Percentiles rank a stretch among this genome's conserved stretches.
Conservation (phyloP, 345 rosid species). For the Excoecaria agallocha region DNA sequence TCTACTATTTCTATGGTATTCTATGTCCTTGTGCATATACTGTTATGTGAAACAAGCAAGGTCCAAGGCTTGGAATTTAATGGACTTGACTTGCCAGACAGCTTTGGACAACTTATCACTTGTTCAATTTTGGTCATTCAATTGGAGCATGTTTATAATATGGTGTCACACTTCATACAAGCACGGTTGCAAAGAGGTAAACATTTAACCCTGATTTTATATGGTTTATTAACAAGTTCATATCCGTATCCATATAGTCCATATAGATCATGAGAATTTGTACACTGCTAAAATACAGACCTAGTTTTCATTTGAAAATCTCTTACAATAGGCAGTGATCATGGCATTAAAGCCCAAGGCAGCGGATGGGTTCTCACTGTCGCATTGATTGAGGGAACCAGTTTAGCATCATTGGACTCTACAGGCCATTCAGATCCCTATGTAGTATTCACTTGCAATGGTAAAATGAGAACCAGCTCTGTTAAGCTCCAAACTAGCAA, state of each 20-base stretch:
- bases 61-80: conserved; percentile 64
- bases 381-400: conserved; percentile 70
- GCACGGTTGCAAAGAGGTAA: conserved; percentile 71
- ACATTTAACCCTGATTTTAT: conserved; percentile 1
- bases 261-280: background rate
- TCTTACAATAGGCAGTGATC: conserved; percentile 55
- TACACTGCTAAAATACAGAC: background rate
- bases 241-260: background rate
- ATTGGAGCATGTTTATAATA: conserved; percentile 57
- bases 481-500: conserved; percentile 70
- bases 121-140: conserved; percentile 56
- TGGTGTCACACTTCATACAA: conserved; percentile 63
- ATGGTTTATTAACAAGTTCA: background rate
- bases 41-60: conserved; percentile 47
- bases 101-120: conserved; percentile 73
- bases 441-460: conserved; percentile 81
- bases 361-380: conserved; percentile 91
- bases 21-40: conserved; percentile 57
- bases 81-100: conserved; percentile 85
- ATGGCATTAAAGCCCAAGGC: conserved; percentile 64
- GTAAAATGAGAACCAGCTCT: conserved; percentile 79
- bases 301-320: conserved; percentile 14
- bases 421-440: conserved; percentile 66
- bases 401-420: conserved; percentile 58
- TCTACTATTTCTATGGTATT: conserved; percentile 52